Conservation (phyloP, 345 rosid species). For the Eucalyptus grandis region DNA sequence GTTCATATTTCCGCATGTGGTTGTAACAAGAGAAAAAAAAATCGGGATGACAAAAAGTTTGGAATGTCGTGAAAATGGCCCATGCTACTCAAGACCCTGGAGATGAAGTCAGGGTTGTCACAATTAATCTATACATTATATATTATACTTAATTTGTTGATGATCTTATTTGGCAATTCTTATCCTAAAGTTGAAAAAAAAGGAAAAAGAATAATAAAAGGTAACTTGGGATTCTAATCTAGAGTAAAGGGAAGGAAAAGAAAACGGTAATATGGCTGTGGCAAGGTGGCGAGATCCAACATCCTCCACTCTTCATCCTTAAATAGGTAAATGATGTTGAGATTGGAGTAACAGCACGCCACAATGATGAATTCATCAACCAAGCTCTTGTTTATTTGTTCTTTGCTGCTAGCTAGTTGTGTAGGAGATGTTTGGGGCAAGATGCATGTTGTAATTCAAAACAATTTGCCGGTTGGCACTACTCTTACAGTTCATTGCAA, state of each 20-base stretch:
- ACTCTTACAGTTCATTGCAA: neutral
- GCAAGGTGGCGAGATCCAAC: neutral
- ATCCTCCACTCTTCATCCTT: neutral
- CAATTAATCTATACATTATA: too few species aligned
- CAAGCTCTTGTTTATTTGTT: neutral
- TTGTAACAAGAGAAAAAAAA: too few species aligned
- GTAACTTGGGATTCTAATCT: too few species aligned
- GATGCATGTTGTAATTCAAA: neutral
- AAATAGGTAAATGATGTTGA: neutral
- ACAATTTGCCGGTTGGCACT: neutral
- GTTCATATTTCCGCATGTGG: too few species aligned
- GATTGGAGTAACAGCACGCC: neutral
- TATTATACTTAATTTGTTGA: too few species aligned
- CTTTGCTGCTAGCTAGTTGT: neutral
- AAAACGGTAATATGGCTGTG: neutral
- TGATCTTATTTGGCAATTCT: too few species aligned
- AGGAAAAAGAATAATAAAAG: too few species aligned
- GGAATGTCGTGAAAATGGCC: too few species aligned
- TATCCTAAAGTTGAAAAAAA: rapidly evolving
- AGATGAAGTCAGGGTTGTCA: too few species aligned
- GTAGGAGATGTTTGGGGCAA: neutral
- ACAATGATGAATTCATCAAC: neutral
- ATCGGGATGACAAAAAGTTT: rapidly evolving
- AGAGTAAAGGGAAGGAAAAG: too few species aligned
- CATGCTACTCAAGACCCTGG: too few species aligned